phyloP scores from a whole-genome alignment of 768 basidiomycete species.

The Kwoniella dejecticola region DNA sequence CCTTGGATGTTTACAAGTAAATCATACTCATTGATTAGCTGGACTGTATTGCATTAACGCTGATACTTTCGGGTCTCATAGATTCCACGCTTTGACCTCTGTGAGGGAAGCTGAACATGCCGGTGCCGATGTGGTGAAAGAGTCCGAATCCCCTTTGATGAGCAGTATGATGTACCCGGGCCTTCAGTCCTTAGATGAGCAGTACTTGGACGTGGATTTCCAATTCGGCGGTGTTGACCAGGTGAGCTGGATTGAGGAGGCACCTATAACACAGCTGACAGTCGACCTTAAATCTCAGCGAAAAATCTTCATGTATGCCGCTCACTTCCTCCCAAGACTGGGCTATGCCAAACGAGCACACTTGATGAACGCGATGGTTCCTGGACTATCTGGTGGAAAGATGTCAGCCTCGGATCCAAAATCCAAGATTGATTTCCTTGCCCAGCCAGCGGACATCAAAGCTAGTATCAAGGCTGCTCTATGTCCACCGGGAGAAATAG shows the following conservation, averaged over 20 bases:
- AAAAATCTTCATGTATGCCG: constrained; percentile 98
- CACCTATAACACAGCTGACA: constrained; percentile 13
- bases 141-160: constrained; percentile 85
- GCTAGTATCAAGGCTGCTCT: constrained; percentile 90
- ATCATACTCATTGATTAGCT: no score
- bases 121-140: constrained; percentile 97
- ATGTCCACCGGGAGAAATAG: constrained; percentile 87
- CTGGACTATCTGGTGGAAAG: constrained; percentile 89
- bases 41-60: no score
- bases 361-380: constrained; percentile 98
- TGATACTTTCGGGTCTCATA: constrained; percentile 4
- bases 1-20: constrained; percentile 82
- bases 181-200: constrained; percentile 93
- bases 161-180: constrained; percentile 95
- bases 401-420: constrained; percentile 99
- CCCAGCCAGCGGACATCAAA: constrained; percentile 76
- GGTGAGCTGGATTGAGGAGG: constrained; percentile 59
- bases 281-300: constrained; percentile 61
- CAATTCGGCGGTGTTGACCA: constrained; percentile 98
- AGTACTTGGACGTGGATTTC: constrained; percentile 93
- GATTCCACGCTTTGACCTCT: constrained; percentile 80
- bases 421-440: constrained; percentile 97
- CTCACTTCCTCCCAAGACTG: constrained; percentile 87
- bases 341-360: constrained; percentile 95
- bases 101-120: constrained; percentile 98